Conservation (phyloP, 208 protist genomes). For the Borovskyia barvae region DNA sequence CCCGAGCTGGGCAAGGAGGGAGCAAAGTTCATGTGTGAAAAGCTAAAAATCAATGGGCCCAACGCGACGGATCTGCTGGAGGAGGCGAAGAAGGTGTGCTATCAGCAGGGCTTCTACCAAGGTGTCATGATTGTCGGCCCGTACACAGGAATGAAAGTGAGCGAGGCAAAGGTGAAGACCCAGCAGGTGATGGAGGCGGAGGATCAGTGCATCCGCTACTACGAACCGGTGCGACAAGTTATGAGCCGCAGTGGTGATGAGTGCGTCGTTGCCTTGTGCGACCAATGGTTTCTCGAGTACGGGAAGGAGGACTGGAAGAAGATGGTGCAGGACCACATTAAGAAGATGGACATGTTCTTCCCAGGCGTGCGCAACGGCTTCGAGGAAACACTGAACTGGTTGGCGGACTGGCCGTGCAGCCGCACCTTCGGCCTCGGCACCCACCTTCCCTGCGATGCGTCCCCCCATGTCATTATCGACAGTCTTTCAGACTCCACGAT, state of each 20-base stretch:
- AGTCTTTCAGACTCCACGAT: conserved; percentile 99
- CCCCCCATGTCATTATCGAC: conserved; percentile 97
- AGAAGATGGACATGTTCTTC: conserved; percentile 93
- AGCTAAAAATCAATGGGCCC: conserved; percentile 96
- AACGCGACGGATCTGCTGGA: conserved; percentile 95
- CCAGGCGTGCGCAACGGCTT: conserved; percentile 93
- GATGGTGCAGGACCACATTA: conserved; percentile 82
- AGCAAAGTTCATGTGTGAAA: conserved; percentile 92
- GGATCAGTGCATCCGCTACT: conserved; percentile 92
- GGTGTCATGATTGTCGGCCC: conserved; percentile 90
- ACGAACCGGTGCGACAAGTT: conserved; percentile 96
- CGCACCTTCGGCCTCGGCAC: conserved; percentile 99
- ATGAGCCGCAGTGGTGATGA: conserved; percentile 98
- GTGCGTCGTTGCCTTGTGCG: conserved; percentile 98
- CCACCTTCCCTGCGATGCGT: conserved; percentile 94
- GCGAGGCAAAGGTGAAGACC: conserved; percentile 94
- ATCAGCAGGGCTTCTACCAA: conserved; percentile 98
- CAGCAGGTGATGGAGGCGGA: conserved; percentile 73
- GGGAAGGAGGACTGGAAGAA: conserved; percentile 97
- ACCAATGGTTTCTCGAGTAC: conserved; percentile 99
- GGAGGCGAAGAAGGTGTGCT: conserved; percentile 97
- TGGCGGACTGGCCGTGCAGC: conserved; percentile 99
- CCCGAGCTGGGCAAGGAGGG: conserved; percentile 78
- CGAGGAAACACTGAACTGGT: conserved; percentile 94
- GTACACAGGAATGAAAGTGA: conserved; percentile 82